Evolutionary conservation across 352 stramenopile genomes (phyloP).

Genomic region (Phytophthora parvispora): DNA sequence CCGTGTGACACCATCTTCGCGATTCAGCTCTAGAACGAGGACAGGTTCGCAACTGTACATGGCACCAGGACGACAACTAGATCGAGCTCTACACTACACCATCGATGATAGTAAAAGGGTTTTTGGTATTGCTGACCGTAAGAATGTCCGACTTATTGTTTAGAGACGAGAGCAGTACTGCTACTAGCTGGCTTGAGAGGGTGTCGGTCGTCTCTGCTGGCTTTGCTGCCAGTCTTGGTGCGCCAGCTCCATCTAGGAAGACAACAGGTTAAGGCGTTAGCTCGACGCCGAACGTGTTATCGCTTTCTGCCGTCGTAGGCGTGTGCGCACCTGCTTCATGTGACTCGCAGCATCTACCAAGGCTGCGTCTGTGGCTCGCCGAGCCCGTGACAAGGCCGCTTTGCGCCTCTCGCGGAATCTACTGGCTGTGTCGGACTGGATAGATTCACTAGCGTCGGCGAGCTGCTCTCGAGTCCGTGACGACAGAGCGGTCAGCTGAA

Average conservation of each 20-base stretch:
- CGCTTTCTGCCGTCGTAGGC: conserved; percentile 5
- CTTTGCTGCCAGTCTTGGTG: conserved; percentile 67
- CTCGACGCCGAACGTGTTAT: conserved; percentile 2
- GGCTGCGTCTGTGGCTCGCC: conserved; percentile 45
- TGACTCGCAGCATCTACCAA: conserved; percentile 60
- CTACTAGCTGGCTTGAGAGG: conserved; percentile 36
- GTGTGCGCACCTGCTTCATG: conserved; percentile 59
- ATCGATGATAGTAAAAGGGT: not conserved
- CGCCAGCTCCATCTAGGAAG: conserved; percentile 59
- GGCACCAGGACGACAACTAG: too few relatives aligned
- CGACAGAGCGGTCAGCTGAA: conserved; percentile 60
- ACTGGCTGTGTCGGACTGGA: conserved; percentile 11
- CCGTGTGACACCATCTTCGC: conserved; percentile 66
- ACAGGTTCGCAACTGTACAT: too few relatives aligned
- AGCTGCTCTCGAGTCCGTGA: conserved; percentile 52
- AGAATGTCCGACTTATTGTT: conserved; percentile 23
- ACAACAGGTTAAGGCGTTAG: conserved; percentile 33
- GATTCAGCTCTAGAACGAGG: conserved; percentile 60
- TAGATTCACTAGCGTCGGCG: conserved; percentile 29
- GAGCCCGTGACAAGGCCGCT: conserved; percentile 40
- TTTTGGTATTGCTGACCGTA: not conserved
- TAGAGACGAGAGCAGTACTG: conserved; percentile 10
- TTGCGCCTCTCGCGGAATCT: conserved; percentile 32
- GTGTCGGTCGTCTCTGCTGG: conserved; percentile 46
- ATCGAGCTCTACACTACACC: too few relatives aligned